Conservation (phyloP, 2,329 filamentous ascomycete genomes). For the Aspergillus sp. region DNA sequence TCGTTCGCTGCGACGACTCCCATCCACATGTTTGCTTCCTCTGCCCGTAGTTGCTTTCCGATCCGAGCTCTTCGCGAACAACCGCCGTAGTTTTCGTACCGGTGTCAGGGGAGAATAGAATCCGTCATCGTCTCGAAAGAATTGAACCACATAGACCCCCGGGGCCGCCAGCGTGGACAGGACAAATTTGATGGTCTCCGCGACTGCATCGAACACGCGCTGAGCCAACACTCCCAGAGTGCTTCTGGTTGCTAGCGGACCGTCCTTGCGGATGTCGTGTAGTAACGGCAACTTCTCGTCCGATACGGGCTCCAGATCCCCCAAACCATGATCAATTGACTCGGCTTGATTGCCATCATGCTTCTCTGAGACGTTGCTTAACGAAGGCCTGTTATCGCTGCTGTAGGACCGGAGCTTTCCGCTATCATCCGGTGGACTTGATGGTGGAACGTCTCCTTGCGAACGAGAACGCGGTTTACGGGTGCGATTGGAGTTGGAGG, state of each 20-base stretch:
- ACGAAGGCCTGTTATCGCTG: slow-evolving; percentile 29
- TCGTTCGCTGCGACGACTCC: slow-evolving; percentile 22
- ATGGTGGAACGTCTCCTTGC: slow-evolving; percentile 39
- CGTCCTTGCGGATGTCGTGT: slow-evolving; percentile 32
- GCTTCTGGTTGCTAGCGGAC: slow-evolving; percentile 27
- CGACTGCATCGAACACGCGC: slow-evolving; percentile 61
- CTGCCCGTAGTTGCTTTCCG: slow-evolving; percentile 14
- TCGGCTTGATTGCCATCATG: slow-evolving; percentile 17
- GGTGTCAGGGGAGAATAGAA: slow-evolving; percentile 70
- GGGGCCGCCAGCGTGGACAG: slow-evolving; percentile 71
- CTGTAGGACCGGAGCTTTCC: slow-evolving; percentile 37
- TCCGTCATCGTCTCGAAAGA: slow-evolving; percentile 72
- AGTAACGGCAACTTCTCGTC: slow-evolving; percentile 62
- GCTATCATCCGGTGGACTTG: slow-evolving; percentile 23
- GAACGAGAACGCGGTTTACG: slow-evolving; percentile 47
- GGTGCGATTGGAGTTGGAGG: slow-evolving; percentile 40
- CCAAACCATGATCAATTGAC: slow-evolving; percentile 9
- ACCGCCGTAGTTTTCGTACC: slow-evolving; percentile 52
- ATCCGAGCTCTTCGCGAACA: slow-evolving; percentile 13
- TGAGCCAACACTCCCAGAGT: slow-evolving; percentile 51
- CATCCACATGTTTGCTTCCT: slow-evolving; percentile 16
- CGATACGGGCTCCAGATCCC: slow-evolving; percentile 15
- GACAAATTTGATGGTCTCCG: slow-evolving; percentile 69
- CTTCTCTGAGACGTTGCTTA: slow-evolving; percentile 20
- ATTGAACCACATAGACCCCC: slow-evolving; percentile 72